Evolutionary conservation across 345 rosid species (phyloP).

Genomic region (Tarenaya hassleriana): DNA sequence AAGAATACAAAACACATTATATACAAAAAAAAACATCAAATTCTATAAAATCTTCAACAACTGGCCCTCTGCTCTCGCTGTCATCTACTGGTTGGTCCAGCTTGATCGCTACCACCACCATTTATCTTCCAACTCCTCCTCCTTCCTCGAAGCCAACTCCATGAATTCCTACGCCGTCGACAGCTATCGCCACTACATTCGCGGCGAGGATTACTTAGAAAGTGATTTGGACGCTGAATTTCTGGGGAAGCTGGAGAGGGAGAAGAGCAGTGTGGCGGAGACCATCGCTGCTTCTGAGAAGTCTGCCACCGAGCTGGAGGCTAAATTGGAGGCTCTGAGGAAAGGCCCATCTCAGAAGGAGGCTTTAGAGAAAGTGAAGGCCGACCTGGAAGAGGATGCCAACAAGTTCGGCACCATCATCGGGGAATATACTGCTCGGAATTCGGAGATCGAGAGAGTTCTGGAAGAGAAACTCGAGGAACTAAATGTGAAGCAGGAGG

Average conservation of each 20-base stretch:
- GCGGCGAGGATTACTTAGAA: constrained; percentile 54
- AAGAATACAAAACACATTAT: too few relatives aligned
- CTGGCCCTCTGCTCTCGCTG: constrained; percentile 74
- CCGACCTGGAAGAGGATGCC: constrained; percentile 61
- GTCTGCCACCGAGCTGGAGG: constrained; percentile 35
- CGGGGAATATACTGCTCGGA: constrained; percentile 36
- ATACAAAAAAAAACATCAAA: too few relatives aligned
- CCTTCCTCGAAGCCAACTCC: constrained; percentile 37
- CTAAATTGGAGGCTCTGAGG: constrained; percentile 38
- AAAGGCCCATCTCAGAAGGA: constrained; percentile 58
- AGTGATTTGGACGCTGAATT: constrained; percentile 53
- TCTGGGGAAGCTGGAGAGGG: constrained; percentile 49
- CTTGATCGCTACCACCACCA: constrained; percentile 39
- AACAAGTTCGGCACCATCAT: constrained; percentile 59
- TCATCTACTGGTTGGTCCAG: constrained; percentile 75
- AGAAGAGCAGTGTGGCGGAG: constrained; percentile 38
- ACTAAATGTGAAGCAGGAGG: constrained; percentile 49
- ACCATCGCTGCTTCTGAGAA: constrained; percentile 32
- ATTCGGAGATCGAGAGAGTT: constrained; percentile 35
- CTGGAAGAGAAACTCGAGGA: constrained; percentile 60
- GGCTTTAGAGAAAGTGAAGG: constrained; percentile 43
- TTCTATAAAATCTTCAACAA: too few relatives aligned
- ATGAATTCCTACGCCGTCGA: constrained; percentile 37
- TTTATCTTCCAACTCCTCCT: constrained; percentile 21
- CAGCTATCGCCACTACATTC: constrained; percentile 48